A percentile compares a stretch with the other conserved stretches of the same genome.
Evolutionary conservation across 257 asterid genomes (phyloP).

Genomic region (Gentiana straminea): DNA sequence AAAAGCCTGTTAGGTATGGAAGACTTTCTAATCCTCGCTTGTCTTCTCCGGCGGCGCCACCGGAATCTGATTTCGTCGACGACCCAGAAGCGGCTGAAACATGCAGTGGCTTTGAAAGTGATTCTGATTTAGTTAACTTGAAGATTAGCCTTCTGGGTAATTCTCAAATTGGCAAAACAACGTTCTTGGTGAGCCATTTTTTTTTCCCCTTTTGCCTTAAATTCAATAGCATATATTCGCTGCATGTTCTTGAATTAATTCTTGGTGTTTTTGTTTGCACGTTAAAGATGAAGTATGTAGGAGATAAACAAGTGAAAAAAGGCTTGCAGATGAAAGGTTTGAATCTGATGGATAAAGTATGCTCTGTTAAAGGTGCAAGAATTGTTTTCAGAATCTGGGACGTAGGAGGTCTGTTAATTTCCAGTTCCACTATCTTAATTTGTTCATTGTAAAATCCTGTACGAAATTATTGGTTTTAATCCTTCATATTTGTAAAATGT

Average conservation of each 20-base stretch:
- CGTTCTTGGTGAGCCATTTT: conserved; percentile 52
- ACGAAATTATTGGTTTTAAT: too few species aligned
- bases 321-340: conserved; percentile 63
- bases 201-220: neutral
- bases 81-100: conserved; percentile 5
- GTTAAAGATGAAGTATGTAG: conserved; percentile 60
- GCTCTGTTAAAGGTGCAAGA: conserved; percentile 55
- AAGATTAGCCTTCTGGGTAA: conserved; percentile 84
- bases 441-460: neutral
- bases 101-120: conserved; percentile 27
- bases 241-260: neutral
- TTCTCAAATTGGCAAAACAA: conserved; percentile 87
- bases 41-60: conserved; percentile 11
- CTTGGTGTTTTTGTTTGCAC: neutral
- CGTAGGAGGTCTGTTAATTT: conserved; percentile 53
- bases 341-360: conserved; percentile 57
- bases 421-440: neutral
- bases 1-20: conserved; percentile 32
- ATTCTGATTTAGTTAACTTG: conserved; percentile 76
- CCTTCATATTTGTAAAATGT: neutral
- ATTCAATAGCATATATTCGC: neutral
- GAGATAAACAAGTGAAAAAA: conserved; percentile 52
- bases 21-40: conserved; percentile 26
- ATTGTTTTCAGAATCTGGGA: conserved; percentile 80
- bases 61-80: conserved; percentile 8